These are phyloP conservation scores for Ambrosiella beaveri DNA, from an alignment of 2,329 filamentous ascomycete species.

Conservation along the genomic window DNA sequence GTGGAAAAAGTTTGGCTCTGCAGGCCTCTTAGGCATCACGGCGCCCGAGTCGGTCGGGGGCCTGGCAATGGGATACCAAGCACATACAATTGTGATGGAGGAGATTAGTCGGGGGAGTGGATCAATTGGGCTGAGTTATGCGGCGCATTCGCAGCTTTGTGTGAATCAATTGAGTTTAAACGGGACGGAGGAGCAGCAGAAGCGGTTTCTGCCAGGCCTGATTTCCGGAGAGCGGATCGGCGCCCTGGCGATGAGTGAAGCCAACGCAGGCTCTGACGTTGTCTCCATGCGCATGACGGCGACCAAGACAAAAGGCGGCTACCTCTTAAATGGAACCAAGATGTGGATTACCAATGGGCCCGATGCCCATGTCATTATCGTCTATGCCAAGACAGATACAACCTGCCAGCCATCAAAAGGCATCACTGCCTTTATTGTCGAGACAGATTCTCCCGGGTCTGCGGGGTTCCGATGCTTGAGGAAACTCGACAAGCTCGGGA, in stretches of 20 bases:
- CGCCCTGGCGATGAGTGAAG: conserved; percentile 87
- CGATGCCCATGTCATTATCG: conserved; percentile 78
- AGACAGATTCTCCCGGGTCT: conserved; percentile 33
- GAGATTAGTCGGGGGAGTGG: conserved; percentile 77
- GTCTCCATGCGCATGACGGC: conserved; percentile 88
- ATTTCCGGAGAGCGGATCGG: conserved; percentile 69
- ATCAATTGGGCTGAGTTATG: conserved; percentile 78
- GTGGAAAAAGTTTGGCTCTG: conserved; percentile 87
- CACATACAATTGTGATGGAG: conserved; percentile 89
- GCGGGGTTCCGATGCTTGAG: conserved; percentile 71
- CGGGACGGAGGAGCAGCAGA: conserved; percentile 62
- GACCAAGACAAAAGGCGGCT: conserved; percentile 66
- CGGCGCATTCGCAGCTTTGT: conserved; percentile 88
- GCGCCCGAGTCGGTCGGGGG: conserved; percentile 86
- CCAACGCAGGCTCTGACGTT: conserved; percentile 79
- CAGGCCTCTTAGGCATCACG: conserved; percentile 81
- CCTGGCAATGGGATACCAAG: conserved; percentile 84
- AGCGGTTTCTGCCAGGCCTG: conserved; percentile 60
- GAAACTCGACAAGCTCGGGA: conserved; percentile 95
- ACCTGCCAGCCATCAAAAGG: conserved; percentile 57
- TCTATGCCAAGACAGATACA: conserved; percentile 81
- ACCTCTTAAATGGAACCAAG: conserved; percentile 73
- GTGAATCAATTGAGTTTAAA: conserved; percentile 94
- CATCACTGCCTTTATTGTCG: conserved; percentile 87
- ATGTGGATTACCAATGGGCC: conserved; percentile 99